phyloP scores from a whole-genome alignment of 2,329 filamentous ascomycete genomes.

The Aspergillus brunneoviolaceus region DNA sequence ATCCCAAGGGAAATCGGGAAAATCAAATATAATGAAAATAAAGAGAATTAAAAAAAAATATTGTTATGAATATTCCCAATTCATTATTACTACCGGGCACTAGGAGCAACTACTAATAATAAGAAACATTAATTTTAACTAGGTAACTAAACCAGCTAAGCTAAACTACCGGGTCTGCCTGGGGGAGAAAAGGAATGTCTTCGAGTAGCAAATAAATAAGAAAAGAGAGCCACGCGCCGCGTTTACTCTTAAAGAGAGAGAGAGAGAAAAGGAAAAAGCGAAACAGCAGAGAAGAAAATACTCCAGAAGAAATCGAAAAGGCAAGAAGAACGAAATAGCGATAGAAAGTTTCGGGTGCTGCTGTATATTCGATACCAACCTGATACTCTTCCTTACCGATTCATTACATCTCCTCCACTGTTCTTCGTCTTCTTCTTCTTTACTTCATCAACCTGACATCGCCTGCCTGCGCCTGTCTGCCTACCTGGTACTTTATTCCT shows the following conservation, averaged over 20 bases:
- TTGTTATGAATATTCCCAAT: conserved; percentile 6
- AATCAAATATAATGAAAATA: too few species aligned
- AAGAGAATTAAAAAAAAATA: conserved; percentile 2
- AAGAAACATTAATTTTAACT: conserved; percentile 11
- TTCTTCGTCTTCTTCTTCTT: not conserved
- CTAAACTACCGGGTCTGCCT: not conserved
- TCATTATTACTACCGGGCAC: conserved; percentile 5
- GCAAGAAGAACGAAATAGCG: not conserved
- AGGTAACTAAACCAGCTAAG: not conserved
- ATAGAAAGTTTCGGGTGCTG: not conserved
- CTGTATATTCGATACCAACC: not conserved
- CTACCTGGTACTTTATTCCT: not conserved
- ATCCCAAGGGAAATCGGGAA: too few species aligned
- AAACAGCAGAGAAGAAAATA: not conserved
- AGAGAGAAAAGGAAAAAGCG: not conserved
- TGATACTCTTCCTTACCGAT: not conserved
- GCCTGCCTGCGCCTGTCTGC: not conserved
- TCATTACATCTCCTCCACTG: not conserved
- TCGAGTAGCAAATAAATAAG: not conserved
- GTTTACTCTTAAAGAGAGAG: not conserved
- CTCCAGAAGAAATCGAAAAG: too few species aligned
- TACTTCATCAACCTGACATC: not conserved
- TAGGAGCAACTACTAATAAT: conserved; percentile 6
- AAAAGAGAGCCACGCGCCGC: not conserved
- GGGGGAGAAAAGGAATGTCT: not conserved